Percentiles rank a stretch among this genome's conserved stretches.
Conservation (phyloP, 1,284 basidiomycete genomes). For the Rugosomyces carneus region DNA sequence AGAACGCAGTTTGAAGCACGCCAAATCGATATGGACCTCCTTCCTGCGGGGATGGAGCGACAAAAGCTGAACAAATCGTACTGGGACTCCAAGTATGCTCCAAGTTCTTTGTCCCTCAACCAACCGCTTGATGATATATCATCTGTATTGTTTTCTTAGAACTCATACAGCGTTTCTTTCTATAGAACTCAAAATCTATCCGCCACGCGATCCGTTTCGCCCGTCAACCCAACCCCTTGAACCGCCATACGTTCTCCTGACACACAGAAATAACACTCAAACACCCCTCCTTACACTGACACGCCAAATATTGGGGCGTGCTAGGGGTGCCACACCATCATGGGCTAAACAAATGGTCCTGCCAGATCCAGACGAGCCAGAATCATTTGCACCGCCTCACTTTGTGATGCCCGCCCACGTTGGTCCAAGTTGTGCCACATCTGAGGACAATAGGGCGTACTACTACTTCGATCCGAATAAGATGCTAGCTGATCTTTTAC, state of each 20-base stretch:
- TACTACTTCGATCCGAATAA: constrained; percentile 49
- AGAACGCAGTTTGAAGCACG: constrained; percentile 58
- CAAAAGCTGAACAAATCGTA: constrained; percentile 70
- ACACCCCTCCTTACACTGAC: constrained; percentile 45
- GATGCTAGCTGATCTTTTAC: constrained; percentile 44
- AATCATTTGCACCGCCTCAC: constrained; percentile 47
- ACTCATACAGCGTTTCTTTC: constrained; percentile 66
- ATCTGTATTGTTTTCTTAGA: constrained; percentile 30
- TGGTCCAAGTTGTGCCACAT: constrained; percentile 26
- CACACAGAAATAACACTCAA: constrained; percentile 55
- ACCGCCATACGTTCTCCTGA: constrained; percentile 43
- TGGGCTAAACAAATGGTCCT: constrained; percentile 52
- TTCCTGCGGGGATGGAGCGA: constrained; percentile 80
- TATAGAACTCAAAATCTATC: constrained; percentile 62
- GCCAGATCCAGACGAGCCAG: constrained; percentile 48
- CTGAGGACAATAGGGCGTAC: constrained; percentile 29
- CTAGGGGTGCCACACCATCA: constrained; percentile 31
- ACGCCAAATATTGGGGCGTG: constrained; percentile 38
- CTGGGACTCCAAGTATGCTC: constrained; percentile 73
- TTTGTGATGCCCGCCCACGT: constrained; percentile 51
- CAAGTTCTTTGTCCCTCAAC: constrained; percentile 7
- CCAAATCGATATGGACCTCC: constrained; percentile 69
- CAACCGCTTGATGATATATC: constrained; percentile 5
- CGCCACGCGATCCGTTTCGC: constrained; percentile 36
- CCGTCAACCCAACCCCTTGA: constrained; percentile 33